A percentile compares a stretch with the other conserved stretches of the same genome.
phyloP scores from a whole-genome alignment of 2,329 filamentous ascomycete genomes.

The Penicillium sp. region DNA sequence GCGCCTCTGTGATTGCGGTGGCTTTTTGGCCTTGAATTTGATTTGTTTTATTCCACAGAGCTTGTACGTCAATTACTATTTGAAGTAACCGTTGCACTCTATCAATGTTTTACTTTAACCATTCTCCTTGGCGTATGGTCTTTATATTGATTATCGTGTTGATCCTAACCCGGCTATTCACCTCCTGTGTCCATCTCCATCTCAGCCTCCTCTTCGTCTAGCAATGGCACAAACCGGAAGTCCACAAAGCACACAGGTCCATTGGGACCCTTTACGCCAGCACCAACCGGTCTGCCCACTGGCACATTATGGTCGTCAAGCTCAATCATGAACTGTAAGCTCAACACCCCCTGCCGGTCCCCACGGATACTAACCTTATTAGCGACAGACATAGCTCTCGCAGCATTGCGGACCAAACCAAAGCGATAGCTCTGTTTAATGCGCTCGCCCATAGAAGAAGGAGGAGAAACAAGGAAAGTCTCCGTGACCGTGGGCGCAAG shows the following conservation, averaged over 20 bases:
- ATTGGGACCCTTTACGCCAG: conserved; percentile 20
- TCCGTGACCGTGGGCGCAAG: conserved; percentile 47
- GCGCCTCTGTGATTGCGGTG: neutral
- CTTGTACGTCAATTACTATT: neutral
- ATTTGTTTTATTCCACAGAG: neutral
- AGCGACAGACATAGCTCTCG: conserved; percentile 87
- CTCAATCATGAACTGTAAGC: conserved; percentile 94
- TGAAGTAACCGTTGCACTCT: neutral
- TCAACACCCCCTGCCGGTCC: conserved; percentile 85
- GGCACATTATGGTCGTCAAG: conserved; percentile 58
- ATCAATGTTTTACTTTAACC: neutral
- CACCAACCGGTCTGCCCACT: conserved; percentile 21
- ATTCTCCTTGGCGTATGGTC: neutral
- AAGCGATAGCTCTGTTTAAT: conserved; percentile 84
- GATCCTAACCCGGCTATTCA: conserved; percentile 2
- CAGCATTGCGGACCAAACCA: conserved; percentile 76
- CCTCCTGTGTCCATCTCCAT: conserved; percentile 16
- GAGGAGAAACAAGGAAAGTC: conserved; percentile 56
- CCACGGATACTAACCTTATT: conserved; percentile 89
- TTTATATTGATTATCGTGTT: neutral
- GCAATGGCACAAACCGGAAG: conserved; percentile 47
- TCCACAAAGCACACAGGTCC: conserved; percentile 46
- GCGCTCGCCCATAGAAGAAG: conserved; percentile 54
- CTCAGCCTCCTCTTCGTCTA: conserved; percentile 41
- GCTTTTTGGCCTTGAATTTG: neutral